phyloP scores from a whole-genome alignment of 2,329 filamentous ascomycete genomes.

The Sclerotinia minor region DNA sequence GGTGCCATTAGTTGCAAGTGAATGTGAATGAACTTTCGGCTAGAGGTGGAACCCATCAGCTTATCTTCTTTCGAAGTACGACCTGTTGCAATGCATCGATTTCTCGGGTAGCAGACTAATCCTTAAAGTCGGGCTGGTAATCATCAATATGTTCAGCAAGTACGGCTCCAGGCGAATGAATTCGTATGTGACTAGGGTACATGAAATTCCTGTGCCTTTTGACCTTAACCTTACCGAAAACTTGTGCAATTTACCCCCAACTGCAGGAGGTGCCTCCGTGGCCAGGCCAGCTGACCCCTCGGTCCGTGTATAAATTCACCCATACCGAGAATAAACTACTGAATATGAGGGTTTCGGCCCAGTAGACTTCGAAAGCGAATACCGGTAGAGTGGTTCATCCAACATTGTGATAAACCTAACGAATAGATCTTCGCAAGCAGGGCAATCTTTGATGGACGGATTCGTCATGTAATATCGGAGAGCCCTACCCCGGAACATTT shows the following conservation, averaged over 20 bases:
- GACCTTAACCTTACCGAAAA: neutral
- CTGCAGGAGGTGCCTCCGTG: conserved; percentile 6
- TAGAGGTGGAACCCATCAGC: neutral
- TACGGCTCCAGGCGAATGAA: neutral
- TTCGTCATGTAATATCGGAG: neutral
- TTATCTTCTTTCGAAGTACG: neutral
- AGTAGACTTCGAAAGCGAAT: conserved; percentile 2
- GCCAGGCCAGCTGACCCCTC: conserved; percentile 9
- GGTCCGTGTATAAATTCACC: conserved; percentile 2
- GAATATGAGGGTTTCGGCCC: neutral
- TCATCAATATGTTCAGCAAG: neutral
- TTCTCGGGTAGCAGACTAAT: neutral
- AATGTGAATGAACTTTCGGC: neutral
- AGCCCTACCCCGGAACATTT: neutral
- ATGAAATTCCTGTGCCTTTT: neutral
- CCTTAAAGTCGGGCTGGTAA: neutral
- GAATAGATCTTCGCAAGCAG: conserved; percentile 4
- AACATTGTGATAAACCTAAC: neutral
- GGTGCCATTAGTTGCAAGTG: neutral
- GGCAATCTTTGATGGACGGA: neutral
- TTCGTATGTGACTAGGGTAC: neutral
- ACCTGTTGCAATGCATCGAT: neutral
- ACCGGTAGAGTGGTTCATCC: conserved; percentile 6
- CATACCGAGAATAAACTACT: neutral
- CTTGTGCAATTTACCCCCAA: neutral